Conservation (phyloP, 441 rosid genomes). For the Erysimum cheiri region DNA sequence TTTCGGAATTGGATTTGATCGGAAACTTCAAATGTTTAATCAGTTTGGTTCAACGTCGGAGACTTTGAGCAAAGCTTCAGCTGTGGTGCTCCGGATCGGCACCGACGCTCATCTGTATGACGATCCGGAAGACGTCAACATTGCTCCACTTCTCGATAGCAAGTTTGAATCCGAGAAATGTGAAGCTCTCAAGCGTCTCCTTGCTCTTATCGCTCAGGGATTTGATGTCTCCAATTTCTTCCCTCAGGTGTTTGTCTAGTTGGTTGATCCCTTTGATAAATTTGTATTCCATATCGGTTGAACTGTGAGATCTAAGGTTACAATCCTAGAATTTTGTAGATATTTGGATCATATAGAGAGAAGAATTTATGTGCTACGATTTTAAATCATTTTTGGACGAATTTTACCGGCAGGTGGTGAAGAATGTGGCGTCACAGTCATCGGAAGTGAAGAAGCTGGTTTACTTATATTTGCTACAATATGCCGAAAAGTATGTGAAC, state of each 20-base stretch:
- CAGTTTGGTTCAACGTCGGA: slow-evolving; percentile 85
- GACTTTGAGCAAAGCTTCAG: slow-evolving; percentile 88
- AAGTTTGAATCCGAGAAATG: slow-evolving; percentile 92
- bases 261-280: slow-evolving; percentile 6
- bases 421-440: slow-evolving; percentile 91
- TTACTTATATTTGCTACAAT: slow-evolving; percentile 90
- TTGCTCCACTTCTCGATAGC: slow-evolving; percentile 86
- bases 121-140: slow-evolving; percentile 92
- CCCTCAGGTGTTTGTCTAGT: slow-evolving; percentile 66
- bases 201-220: slow-evolving; percentile 94
- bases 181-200: slow-evolving; percentile 95
- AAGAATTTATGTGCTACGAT: not conserved
- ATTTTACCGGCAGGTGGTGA: slow-evolving; percentile 68
- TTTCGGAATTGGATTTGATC: slow-evolving; percentile 34
- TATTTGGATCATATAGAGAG: slow-evolving; percentile 1
- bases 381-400: not conserved
- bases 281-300: not conserved
- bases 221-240: slow-evolving; percentile 95
- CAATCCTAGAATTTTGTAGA: not conserved
- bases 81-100: slow-evolving; percentile 81
- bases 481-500: slow-evolving; percentile 83
- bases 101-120: slow-evolving; percentile 96
- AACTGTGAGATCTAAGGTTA: slow-evolving; percentile 5
- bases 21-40: slow-evolving; percentile 56
- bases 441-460: slow-evolving; percentile 94